Percentiles rank a stretch among this genome's conserved stretches.
These are phyloP conservation scores for Paecilomyces formosus DNA, from an alignment of 2,329 filamentous ascomycete genomes.

Conservation along the genomic window DNA sequence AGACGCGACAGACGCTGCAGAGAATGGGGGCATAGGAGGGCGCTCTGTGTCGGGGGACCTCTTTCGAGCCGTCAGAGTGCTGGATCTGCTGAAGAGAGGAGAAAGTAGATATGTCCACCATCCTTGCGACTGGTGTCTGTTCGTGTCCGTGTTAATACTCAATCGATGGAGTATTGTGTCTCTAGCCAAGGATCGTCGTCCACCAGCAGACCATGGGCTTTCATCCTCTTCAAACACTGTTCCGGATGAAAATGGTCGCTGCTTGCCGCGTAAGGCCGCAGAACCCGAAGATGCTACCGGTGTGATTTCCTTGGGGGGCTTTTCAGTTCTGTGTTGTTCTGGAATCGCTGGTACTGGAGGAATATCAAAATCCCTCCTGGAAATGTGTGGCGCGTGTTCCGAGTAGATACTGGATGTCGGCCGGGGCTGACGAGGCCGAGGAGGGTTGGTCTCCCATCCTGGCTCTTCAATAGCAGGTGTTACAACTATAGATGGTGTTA, in stretches of 20 bases:
- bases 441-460: constrained; percentile 24
- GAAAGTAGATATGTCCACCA: constrained; percentile 45
- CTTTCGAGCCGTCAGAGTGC: constrained; percentile 22
- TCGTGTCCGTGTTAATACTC: constrained; percentile 28
- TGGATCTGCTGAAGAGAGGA: constrained; percentile 33
- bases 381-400: constrained; percentile 26
- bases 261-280: constrained; percentile 14
- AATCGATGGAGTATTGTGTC: constrained; percentile 21
- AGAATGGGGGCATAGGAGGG: constrained; percentile 21
- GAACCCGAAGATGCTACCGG: constrained; percentile 10
- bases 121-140: constrained; percentile 37
- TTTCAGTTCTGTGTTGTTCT: constrained; percentile 14
- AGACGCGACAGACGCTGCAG: constrained; percentile 8
- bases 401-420: constrained; percentile 40
- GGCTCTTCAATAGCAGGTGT: constrained; percentile 36
- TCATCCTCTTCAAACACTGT: constrained; percentile 32
- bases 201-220: constrained; percentile 8
- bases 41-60: constrained; percentile 14
- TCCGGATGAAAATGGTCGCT: constrained; percentile 24
- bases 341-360: constrained; percentile 38
- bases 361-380: constrained; percentile 15
- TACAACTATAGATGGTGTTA: constrained; percentile 39
- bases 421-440: constrained; percentile 18
- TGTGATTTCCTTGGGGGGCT: constrained; percentile 7
- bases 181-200: constrained; percentile 16